phyloP scores from a whole-genome alignment of 768 basidiomycete genomes.

The Tulasnella sp. region DNA sequence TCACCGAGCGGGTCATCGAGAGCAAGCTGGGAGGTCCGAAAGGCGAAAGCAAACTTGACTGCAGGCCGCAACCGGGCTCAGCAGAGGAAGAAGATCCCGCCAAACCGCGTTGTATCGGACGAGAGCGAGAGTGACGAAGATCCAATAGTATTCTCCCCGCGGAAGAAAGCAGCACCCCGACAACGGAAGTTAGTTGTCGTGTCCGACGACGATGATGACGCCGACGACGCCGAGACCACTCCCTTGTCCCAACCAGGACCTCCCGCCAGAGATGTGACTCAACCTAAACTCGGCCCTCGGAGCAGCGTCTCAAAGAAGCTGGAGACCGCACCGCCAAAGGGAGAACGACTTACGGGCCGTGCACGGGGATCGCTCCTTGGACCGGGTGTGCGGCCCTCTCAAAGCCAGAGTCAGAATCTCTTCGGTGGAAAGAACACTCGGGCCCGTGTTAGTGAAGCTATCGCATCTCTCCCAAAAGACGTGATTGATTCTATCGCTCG shows the following conservation, averaged over 20 bases:
- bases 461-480: slow-evolving; percentile 4
- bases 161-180: not conserved
- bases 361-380: not conserved
- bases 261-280: not conserved
- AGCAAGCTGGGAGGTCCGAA: not conserved
- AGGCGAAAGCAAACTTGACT: not conserved
- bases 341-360: not conserved
- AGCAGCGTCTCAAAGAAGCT: not conserved
- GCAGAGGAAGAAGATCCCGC: not conserved
- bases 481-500: not conserved
- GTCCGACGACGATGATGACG: not conserved
- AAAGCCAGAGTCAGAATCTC: not conserved
- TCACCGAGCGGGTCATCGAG: not conserved
- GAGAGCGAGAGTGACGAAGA: slow-evolving; percentile 1
- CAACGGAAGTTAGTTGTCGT: slow-evolving; percentile 1
- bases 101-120: not conserved
- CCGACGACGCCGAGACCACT: not conserved
- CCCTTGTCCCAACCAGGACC: not conserved
- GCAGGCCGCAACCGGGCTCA: not conserved
- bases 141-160: not conserved
- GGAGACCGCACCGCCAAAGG: not conserved
- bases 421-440: not conserved
- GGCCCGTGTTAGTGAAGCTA: not conserved
- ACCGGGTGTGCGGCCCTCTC: not conserved
- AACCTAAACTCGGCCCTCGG: not conserved